Evolutionary conservation across 371 early-diverging fungal genomes (phyloP).

Genomic region (Mortierella sp.): DNA sequence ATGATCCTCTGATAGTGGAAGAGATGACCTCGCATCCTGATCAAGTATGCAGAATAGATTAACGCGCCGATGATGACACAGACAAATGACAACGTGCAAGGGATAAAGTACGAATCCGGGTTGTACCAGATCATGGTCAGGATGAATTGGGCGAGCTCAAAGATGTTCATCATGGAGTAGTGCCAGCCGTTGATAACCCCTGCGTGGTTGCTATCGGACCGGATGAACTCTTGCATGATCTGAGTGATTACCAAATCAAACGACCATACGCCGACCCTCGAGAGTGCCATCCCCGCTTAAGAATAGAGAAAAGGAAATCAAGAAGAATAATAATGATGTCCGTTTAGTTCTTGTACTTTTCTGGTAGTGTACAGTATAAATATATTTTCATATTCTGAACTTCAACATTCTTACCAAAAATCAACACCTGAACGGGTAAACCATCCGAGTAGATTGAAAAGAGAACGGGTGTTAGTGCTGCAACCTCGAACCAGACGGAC

Average conservation of each 20-base stretch:
- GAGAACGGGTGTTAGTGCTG: conserved; percentile 49
- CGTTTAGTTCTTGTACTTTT: no score
- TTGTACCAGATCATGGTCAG: conserved; percentile 56
- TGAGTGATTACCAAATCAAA: conserved; percentile 66
- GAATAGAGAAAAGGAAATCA: no score
- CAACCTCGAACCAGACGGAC: conserved; percentile 59
- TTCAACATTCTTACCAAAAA: conserved; percentile 35
- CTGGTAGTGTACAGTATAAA: no score
- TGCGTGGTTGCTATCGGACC: conserved; percentile 22
- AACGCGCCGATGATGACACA: conserved; percentile 55
- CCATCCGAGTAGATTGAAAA: conserved; percentile 45
- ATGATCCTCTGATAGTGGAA: conserved; percentile 52
- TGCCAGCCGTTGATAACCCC: conserved; percentile 62
- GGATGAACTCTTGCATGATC: conserved; percentile 60
- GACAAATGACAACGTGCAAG: conserved; percentile 54
- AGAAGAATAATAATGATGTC: no score
- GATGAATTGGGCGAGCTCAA: conserved; percentile 55
- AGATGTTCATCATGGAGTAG: conserved; percentile 61
- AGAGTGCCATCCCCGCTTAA: conserved; percentile 58
- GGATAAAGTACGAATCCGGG: conserved; percentile 57
- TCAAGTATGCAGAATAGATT: conserved; percentile 52
- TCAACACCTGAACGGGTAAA: conserved; percentile 28
- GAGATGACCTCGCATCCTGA: conserved; percentile 57
- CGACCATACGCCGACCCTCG: conserved; percentile 63
- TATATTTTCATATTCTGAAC: no score